Evolutionary conservation across 2,329 filamentous ascomycete genomes (phyloP), one percentile per base, ranked within the genome.

Genomic region (Aspergillus texensis): DNA sequence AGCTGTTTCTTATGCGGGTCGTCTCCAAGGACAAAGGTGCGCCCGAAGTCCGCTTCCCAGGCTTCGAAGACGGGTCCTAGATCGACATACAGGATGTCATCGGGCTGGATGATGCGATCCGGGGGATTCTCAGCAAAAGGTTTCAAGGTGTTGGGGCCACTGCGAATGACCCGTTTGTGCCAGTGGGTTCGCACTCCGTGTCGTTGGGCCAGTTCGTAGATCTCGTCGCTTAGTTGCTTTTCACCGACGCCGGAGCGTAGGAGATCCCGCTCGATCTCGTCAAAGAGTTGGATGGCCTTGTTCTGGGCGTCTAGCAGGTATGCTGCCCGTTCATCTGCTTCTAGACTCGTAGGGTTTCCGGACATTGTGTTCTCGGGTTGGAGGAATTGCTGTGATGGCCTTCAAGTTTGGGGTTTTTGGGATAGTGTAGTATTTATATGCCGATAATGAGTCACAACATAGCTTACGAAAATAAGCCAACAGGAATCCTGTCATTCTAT

Each of bases 31-130:
- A 85, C 82, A 64, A 80, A 85, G 0, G 83, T 85, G 16, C 83
- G 81, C 9, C 83, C 83, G 62, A 85, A 85, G 64, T 85, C 83
- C 6, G 83, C 83, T 68, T 85, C 83, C 81, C 81, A 86, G 0
- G 75, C 77, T 57, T 84, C 83, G 61, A 85, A 84, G 0, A 85
- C 82, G 0, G 83, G 83, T 0, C 83, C 83, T 2, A 85, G 74
- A 64, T 85, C 83, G 39, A 85, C 79, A 61, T 83, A 79, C 2
- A 86, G 71, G 56, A 86, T 85, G 61, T 86, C 83, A 58, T 84
- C 82, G 3, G 72, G 68, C 63, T 81, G 66, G 55, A 86, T 80
- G 36, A 79, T 70, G 4, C 83, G 81, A 65, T 85, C 82, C 0
- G 82, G 81, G 0, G 83, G 82, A 67, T 84, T 84, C 3, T 83